Evolutionary conservation across 2,329 filamentous ascomycete genomes (phyloP), one percentile per base, ranked within the genome.

Genomic region (Hirsutella rhossiliensis): DNA sequence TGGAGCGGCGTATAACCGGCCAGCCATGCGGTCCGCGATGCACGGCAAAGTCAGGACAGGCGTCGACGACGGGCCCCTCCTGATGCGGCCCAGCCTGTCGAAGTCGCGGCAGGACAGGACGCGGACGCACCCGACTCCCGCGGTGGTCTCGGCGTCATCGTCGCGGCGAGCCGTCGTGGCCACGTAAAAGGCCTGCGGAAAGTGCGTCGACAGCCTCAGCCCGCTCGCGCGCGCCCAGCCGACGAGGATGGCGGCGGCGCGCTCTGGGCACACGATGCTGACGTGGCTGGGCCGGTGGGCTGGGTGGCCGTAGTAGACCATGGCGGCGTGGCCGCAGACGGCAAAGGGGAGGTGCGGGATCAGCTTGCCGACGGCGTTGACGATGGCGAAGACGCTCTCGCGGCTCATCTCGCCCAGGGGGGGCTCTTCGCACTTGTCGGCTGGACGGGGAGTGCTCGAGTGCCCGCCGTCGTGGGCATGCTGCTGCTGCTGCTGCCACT

Each of bases 341-440:
- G 65, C 65, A 52, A 72, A 75, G 18, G 61, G 64, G 1, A 70
- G 60, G 52, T 71, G 65, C 17, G 53, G 50, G 18, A 76, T 61
- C 5, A 61, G 55, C 0, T 42, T 40, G 45, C 66, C 60, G 37
- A 76, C 51, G n/a, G 55, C 52, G 20, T 54, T 50, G 48, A 73
- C 62, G 27, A 72, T 52, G 40, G 66, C 58, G 12, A 44, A 46
- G 9, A 72, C 57, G 39, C 54, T 55, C n/a, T 46, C 45, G 1
- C 41, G 50, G 30, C 44, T 51, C 50, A 67, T 62, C 15, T n/a
- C 4, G 5, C 12, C 5, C 34, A 34, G 12, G 31, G 31, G 2
- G 12, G 31, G 13, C 31, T 17, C 17, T 4, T 4, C 34, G 34
- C 15, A 11, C 13, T 5, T 5, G 31, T 4, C 13, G 11, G 30